These are phyloP conservation scores for Gymnopilus dilepis DNA, from an alignment of 768 basidiomycete genomes.

Conservation along the genomic window DNA sequence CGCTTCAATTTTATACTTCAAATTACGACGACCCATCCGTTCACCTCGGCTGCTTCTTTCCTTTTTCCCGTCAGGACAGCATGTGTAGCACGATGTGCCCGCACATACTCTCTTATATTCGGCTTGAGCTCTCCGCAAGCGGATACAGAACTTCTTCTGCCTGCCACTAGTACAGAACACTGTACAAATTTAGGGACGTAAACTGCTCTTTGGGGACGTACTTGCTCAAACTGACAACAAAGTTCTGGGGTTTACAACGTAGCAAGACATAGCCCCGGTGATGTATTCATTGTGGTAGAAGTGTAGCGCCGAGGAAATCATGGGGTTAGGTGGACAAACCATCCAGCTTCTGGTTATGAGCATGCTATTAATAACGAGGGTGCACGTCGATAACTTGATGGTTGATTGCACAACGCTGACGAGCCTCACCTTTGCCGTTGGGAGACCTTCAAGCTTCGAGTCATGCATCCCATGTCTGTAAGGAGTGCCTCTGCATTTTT, in stretches of 20 bases:
- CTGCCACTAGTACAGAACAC: not conserved
- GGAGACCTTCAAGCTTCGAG: too few relatives aligned
- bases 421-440: too few relatives aligned
- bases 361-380: conserved; percentile 4
- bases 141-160: not conserved
- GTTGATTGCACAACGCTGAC: too few relatives aligned
- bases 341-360: not conserved
- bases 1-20: not conserved
- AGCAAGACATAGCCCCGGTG: not conserved
- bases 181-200: not conserved
- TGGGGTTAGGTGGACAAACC: not conserved
- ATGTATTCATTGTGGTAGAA: not conserved
- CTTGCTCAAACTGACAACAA: not conserved
- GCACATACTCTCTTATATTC: too few relatives aligned
- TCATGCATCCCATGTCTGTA: too few relatives aligned
- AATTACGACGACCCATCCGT: not conserved
- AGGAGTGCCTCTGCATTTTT: too few relatives aligned
- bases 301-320: conserved; percentile 7
- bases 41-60: not conserved
- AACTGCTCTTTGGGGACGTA: not conserved
- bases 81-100: not conserved
- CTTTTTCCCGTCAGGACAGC: not conserved
- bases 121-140: not conserved
- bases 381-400: not conserved
- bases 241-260: not conserved